Base-by-base conservation (phyloP, 2,329 filamentous ascomycete genomes). In the Fusarium sp. region DNA sequence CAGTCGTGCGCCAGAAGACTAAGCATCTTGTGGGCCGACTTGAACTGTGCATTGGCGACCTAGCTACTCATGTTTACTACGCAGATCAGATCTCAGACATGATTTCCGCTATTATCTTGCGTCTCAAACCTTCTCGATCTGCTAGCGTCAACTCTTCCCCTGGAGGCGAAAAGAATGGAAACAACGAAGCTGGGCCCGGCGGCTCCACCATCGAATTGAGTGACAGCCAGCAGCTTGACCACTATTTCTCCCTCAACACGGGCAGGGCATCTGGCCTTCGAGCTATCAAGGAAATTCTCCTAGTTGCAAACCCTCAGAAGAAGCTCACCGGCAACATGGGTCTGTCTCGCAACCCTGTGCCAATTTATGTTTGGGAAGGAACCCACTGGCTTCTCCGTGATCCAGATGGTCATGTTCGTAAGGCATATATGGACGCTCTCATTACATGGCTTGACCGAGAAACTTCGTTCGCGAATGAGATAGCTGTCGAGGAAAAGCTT, bases 11-110 rank as follows among this genome's bases (percentile, higher is more conserved):
- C 60, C 68, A 80, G 15, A 87, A 92, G 62, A 87, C 91, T 54
- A 86, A 87, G 70, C 87, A 91, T 73, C 85, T 98, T 20, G 83
- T 97, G 33, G 81, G 85, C 38, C 89, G 91, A 36, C 87, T 98
- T 20, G 92, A 96, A 79, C 87, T 89, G 74, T 97, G 94, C 81
- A 94, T 98, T 68, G 94, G 94, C n/a, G 90, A 95, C 79, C 85
- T 99, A 33, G 94, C 95, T 5, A 97, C 94, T 1, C 96, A 99
- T 78, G 91, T 98, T 36, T 99, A 99, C 84, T 99, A 99, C 80
- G 93, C 93, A 4, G 95, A 98, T 76, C 96, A 99, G 81, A 94
- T 98, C 61, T 91, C 93, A 3, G 96, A 99, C 81, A 98, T 98
- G 94, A 90, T 98, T 56, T 88, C 91, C 25, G 90, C 94, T 1